Evolutionary conservation across 2,329 filamentous ascomycete species (phyloP).

Genomic region (Exophiala calicioides): DNA sequence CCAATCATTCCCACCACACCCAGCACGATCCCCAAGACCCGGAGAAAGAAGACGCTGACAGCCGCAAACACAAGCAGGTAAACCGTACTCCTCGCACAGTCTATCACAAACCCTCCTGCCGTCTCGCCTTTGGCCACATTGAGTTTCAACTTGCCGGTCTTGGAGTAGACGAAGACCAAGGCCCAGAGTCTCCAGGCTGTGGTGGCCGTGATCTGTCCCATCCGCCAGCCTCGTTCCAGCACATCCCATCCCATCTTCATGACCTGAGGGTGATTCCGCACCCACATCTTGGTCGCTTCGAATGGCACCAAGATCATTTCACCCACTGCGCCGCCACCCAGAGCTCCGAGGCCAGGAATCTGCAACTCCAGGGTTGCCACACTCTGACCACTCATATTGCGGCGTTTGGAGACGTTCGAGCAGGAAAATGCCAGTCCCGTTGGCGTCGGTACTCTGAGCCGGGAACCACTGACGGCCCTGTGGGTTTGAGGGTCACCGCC

Average conservation of each 20-base stretch:
- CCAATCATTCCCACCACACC: constrained; percentile 16
- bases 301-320: constrained; percentile 23
- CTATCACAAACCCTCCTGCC: constrained; percentile 20
- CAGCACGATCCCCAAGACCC: constrained; percentile 18
- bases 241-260: constrained; percentile 12
- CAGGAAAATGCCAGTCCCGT: constrained; percentile 16
- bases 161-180: constrained; percentile 27
- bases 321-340: constrained; percentile 8
- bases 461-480: constrained; percentile 12
- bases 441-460: constrained; percentile 16
- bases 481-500: background rate
- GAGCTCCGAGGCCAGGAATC: constrained; percentile 11
- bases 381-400: constrained; percentile 20
- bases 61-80: constrained; percentile 27
- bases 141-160: constrained; percentile 28
- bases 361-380: constrained; percentile 17
- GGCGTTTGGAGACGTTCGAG: constrained; percentile 6
- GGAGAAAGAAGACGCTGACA: constrained; percentile 16
- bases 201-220: constrained; percentile 21
- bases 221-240: constrained; percentile 22
- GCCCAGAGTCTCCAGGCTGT: constrained; percentile 24
- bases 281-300: constrained; percentile 25
- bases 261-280: constrained; percentile 25
- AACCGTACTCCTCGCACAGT: constrained; percentile 23
- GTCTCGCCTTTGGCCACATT: constrained; percentile 16